Evolutionary conservation across 2,329 filamentous ascomycete species (phyloP).

Genomic region (Paecilomyces sp.): DNA sequence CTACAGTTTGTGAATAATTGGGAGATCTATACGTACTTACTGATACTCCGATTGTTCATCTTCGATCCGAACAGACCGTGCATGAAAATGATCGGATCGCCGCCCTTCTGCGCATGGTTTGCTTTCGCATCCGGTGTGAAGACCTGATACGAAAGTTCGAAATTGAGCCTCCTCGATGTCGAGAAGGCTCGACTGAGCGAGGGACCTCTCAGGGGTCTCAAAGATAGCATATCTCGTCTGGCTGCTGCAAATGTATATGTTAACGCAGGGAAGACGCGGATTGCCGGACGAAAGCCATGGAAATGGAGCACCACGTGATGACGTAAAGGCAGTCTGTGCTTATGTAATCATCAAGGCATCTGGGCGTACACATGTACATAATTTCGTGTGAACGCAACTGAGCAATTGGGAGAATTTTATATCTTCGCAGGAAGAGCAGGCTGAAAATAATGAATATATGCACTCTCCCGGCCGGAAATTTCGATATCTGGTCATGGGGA

Average conservation of each 20-base stretch:
- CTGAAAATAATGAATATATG: too few species aligned
- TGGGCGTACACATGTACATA: too few species aligned
- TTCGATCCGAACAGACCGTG: constrained; percentile 94
- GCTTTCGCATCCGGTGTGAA: constrained; percentile 26
- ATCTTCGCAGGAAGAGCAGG: too few species aligned
- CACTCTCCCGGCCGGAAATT: too few species aligned
- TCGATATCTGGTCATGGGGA: too few species aligned
- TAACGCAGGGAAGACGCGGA: background rate
- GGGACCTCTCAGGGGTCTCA: background rate
- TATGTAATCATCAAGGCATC: too few species aligned
- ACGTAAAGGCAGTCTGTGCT: background rate
- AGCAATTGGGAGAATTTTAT: too few species aligned
- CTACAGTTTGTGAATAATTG: constrained; percentile 1
- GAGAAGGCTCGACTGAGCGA: constrained; percentile 20
- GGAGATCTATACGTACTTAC: constrained; percentile 62
- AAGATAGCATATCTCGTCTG: background rate
- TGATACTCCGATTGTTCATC: constrained; percentile 88
- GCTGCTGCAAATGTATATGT: background rate
- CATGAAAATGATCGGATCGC: constrained; percentile 70
- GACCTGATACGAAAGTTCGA: constrained; percentile 29
- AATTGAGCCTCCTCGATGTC: constrained; percentile 17
- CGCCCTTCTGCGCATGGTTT: constrained; percentile 15
- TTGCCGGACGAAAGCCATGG: background rate
- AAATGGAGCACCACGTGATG: background rate
- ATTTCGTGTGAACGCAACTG: too few species aligned